Evolutionary conservation across 2,329 filamentous ascomycete species (phyloP).

Genomic region (Cercospora beticola): DNA sequence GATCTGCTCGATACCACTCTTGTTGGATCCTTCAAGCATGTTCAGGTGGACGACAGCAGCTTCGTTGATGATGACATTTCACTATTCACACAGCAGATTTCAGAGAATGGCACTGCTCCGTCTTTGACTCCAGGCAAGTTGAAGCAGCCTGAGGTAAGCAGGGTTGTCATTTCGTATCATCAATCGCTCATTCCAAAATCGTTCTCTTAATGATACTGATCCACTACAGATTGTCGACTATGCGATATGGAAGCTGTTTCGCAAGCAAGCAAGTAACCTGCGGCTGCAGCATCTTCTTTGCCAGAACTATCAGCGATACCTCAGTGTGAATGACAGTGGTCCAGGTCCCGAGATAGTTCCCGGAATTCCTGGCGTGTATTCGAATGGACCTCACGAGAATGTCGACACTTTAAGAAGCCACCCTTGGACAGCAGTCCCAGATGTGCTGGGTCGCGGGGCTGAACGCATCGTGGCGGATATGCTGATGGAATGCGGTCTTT

Average conservation of each 20-base stretch:
- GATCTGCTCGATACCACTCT: conserved; percentile 68
- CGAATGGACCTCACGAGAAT: conserved; percentile 66
- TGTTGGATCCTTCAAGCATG: conserved; percentile 54
- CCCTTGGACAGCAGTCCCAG: conserved; percentile 74
- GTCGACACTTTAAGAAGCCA: conserved; percentile 65
- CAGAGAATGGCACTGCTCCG: conserved; percentile 30
- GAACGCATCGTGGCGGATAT: conserved; percentile 76
- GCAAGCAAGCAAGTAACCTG: conserved; percentile 49
- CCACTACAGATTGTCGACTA: conserved; percentile 49
- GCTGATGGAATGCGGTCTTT: conserved; percentile 75
- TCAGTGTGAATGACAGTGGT: conserved; percentile 33
- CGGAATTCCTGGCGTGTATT: conserved; percentile 66
- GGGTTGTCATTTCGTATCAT: conserved; percentile 19
- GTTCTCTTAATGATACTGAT: conserved; percentile 20
- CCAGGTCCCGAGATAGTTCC: conserved; percentile 39
- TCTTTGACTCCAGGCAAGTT: conserved; percentile 31
- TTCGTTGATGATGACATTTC: conserved; percentile 43
- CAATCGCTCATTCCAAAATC: conserved; percentile 51
- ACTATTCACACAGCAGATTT: conserved; percentile 47
- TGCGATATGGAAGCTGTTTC: conserved; percentile 72
- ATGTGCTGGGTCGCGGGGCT: conserved; percentile 70
- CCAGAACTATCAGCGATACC: conserved; percentile 69
- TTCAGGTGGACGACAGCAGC: conserved; percentile 32
- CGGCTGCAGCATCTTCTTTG: conserved; percentile 75
- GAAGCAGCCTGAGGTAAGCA: conserved; percentile 47